These are phyloP conservation scores for Priceomyces melissophilus DNA, from an alignment of 805 yeast species.

Conservation along the genomic window DNA sequence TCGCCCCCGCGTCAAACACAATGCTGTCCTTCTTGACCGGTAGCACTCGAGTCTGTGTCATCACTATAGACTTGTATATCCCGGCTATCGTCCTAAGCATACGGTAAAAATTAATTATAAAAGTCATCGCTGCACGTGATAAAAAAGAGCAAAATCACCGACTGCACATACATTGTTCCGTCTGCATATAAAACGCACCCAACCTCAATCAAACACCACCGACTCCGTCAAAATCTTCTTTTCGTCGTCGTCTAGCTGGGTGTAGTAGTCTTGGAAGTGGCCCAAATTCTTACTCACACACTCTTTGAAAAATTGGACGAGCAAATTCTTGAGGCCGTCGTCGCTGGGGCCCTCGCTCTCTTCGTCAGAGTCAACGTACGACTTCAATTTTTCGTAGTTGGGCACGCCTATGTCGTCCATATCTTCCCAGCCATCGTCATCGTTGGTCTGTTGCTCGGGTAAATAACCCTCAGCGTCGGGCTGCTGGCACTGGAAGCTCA, in stretches of 20 bases:
- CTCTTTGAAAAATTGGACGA: constrained; percentile 54
- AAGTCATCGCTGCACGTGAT: too few relatives aligned
- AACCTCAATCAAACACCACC: constrained; percentile 39
- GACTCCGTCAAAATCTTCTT: constrained; percentile 50
- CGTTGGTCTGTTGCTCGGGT: constrained; percentile 19
- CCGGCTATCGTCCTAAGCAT: too few relatives aligned
- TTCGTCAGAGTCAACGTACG: constrained; percentile 47
- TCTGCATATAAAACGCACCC: too few relatives aligned
- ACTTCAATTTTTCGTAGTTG: constrained; percentile 58
- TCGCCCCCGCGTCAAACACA: constrained; percentile 41
- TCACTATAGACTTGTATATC: too few relatives aligned
- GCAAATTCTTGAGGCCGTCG: constrained; percentile 35
- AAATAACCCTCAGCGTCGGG: constrained; percentile 40
- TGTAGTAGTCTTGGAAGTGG: constrained; percentile 52
- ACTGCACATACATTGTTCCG: too few relatives aligned
- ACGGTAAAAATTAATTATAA: too few relatives aligned
- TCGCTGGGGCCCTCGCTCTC: constrained; percentile 35
- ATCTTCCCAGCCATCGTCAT: constrained; percentile 68
- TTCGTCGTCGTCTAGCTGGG: constrained; percentile 48
- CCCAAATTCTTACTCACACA: constrained; percentile 48
- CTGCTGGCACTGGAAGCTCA: constrained; percentile 59
- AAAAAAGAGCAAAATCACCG: too few relatives aligned
- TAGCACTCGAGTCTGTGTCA: constrained; percentile 42
- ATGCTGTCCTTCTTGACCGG: constrained; percentile 55
- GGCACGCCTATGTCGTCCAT: constrained; percentile 64